phyloP scores from a whole-genome alignment of 345 rosid genomes.

The Corymbia maculata region DNA sequence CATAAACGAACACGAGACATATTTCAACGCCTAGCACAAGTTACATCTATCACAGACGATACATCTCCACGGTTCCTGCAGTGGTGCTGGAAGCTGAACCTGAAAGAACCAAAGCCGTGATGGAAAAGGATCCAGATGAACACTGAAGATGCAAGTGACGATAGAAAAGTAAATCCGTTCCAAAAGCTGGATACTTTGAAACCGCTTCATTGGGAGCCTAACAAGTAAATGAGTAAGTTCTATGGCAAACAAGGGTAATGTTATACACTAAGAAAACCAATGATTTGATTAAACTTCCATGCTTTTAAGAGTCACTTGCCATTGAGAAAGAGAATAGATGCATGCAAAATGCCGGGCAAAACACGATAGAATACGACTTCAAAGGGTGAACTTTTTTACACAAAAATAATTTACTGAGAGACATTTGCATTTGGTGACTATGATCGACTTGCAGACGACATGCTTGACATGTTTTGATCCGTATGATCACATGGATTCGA shows the following conservation, averaged over 20 bases:
- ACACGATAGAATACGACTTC: not conserved
- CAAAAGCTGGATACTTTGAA: slow-evolving; percentile 73
- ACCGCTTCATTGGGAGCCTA: slow-evolving; percentile 93
- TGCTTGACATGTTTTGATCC: not conserved
- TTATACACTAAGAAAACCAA: not conserved
- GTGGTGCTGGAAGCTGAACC: slow-evolving; percentile 54
- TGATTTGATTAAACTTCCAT: not conserved
- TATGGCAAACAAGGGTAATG: not conserved
- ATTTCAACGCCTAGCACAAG: not conserved
- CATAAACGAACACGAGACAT: not conserved
- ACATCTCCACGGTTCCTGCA: slow-evolving; percentile 89
- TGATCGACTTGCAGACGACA: not conserved
- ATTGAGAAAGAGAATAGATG: not conserved
- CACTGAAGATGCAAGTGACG: not conserved
- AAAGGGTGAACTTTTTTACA: not conserved
- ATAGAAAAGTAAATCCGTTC: slow-evolving; percentile 33
- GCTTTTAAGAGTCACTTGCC: not conserved
- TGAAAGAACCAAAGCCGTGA: not conserved
- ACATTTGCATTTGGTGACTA: not conserved
- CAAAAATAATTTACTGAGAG: not conserved
- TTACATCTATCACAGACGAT: slow-evolving; percentile 96
- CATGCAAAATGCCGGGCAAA: not conserved
- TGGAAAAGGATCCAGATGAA: not conserved
- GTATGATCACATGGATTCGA: not conserved
- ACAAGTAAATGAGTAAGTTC: not conserved